Conservation (phyloP, 345 rosid genomes). For the Syzygium grande region DNA sequence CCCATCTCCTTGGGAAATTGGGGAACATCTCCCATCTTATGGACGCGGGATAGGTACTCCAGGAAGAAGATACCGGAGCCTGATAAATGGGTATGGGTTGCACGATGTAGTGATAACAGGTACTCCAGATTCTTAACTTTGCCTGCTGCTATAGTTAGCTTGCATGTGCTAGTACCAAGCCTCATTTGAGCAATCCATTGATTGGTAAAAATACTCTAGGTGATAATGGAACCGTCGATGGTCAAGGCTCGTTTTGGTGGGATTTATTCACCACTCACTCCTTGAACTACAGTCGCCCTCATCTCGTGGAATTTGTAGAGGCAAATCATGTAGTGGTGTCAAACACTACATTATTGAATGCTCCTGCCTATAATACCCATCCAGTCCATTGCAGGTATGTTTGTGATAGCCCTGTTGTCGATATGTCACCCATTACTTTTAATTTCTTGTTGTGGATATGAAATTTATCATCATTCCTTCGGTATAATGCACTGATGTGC, state of each 20-base stretch:
- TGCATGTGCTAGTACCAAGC: not conserved
- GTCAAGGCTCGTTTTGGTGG: slow-evolving; percentile 93
- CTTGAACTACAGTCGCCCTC: slow-evolving; percentile 84
- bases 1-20: slow-evolving; percentile 72
- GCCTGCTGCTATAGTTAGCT: not conserved
- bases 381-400: slow-evolving; percentile 82
- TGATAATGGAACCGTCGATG: slow-evolving; percentile 83
- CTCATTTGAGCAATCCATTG: not conserved
- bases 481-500: slow-evolving; percentile 40
- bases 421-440: not conserved
- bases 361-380: slow-evolving; percentile 74
- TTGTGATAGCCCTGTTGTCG: not conserved
- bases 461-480: not conserved
- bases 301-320: slow-evolving; percentile 63
- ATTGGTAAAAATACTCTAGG: slow-evolving; percentile 22
- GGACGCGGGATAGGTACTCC: slow-evolving; percentile 86
- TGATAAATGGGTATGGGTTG: slow-evolving; percentile 73
- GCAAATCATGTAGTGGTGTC: slow-evolving; percentile 61
- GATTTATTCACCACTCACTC: slow-evolving; percentile 52
- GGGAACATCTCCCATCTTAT: slow-evolving; percentile 78
- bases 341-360: slow-evolving; percentile 71
- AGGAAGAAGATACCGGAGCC: slow-evolving; percentile 64
- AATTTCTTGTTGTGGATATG: not conserved
- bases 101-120: slow-evolving; percentile 83
- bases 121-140: slow-evolving; percentile 3